phyloP scores from a whole-genome alignment of 2,329 filamentous ascomycete species.

The Trichoderma sp. region DNA sequence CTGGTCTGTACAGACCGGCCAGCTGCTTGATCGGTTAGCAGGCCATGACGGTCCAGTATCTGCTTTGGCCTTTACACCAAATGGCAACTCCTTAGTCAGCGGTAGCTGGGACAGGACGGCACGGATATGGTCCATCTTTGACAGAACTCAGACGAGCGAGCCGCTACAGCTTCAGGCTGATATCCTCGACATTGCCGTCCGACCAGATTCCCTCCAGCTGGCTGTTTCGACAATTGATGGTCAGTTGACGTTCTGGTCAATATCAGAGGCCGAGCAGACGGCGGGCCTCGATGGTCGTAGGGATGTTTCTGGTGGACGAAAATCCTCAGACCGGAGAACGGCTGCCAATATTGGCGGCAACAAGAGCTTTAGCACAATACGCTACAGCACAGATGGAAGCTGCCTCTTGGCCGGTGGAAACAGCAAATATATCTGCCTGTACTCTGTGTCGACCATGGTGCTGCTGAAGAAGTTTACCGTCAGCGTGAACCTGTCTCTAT shows the following conservation, averaged over 20 bases:
- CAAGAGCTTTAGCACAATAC: constrained; percentile 85
- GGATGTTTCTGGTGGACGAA: constrained; percentile 90
- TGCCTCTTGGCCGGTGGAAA: constrained; percentile 90
- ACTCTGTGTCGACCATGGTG: constrained; percentile 90
- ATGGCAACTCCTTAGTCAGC: constrained; percentile 80
- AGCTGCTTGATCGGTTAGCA: constrained; percentile 84
- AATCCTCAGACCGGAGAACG: constrained; percentile 81
- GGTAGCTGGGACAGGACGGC: constrained; percentile 98
- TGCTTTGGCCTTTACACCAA: constrained; percentile 82
- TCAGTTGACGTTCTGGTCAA: constrained; percentile 91
- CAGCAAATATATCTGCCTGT: constrained; percentile 98
- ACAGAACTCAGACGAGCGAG: constrained; percentile 90
- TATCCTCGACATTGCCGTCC: constrained; percentile 80
- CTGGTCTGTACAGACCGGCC: constrained; percentile 97
- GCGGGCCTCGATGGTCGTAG: constrained; percentile 85
- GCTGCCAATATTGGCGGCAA: constrained; percentile 89
- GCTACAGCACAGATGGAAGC: constrained; percentile 88
- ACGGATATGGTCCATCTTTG: constrained; percentile 94
- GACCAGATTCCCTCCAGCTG: constrained; percentile 88
- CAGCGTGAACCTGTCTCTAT: constrained; percentile 90
- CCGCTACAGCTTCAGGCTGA: constrained; percentile 90
- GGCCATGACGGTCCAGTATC: constrained; percentile 95
- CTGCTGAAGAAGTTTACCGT: constrained; percentile 94
- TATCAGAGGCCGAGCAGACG: constrained; percentile 83
- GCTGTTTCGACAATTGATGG: constrained; percentile 92